phyloP scores from a whole-genome alignment of 441 rosid genomes.

The Gossypium lobatum region DNA sequence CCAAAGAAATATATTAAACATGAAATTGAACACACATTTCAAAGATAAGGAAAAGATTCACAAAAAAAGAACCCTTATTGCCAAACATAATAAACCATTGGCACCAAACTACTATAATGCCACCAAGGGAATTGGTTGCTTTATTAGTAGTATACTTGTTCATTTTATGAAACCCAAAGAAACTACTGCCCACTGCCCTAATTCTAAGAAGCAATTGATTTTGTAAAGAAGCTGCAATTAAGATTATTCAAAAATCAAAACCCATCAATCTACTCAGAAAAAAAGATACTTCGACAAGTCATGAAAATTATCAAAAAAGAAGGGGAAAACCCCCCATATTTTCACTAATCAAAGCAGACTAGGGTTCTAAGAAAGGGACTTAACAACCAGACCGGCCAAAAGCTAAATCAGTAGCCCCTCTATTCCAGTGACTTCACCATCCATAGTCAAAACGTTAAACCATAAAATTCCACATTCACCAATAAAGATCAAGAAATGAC shows the following conservation, averaged over 20 bases:
- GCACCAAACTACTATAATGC: neutral
- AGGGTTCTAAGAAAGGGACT: slow-evolving; percentile 12
- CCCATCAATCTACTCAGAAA: neutral
- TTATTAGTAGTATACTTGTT: neutral
- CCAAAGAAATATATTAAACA: neutral
- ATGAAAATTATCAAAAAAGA: neutral
- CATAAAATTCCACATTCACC: neutral
- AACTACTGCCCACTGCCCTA: no score
- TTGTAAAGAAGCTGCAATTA: neutral
- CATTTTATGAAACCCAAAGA: neutral
- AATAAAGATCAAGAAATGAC: neutral
- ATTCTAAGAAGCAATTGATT: neutral
- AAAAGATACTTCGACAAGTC: neutral
- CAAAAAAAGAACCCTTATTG: neutral
- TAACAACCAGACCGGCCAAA: neutral
- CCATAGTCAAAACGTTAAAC: neutral
- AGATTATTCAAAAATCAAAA: neutral
- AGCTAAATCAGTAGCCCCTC: neutral
- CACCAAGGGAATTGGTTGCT: neutral
- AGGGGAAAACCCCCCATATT: neutral
- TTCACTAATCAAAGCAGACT: slow-evolving; percentile 10
- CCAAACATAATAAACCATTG: neutral
- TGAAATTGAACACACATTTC: neutral
- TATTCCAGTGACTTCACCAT: neutral
- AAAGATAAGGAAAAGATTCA: neutral